A percentile compares a stretch with the other conserved stretches of the same genome.
These are phyloP conservation scores for Saccharomycopsis javanensis DNA, from an alignment of 805 yeast species.

Conservation along the genomic window DNA sequence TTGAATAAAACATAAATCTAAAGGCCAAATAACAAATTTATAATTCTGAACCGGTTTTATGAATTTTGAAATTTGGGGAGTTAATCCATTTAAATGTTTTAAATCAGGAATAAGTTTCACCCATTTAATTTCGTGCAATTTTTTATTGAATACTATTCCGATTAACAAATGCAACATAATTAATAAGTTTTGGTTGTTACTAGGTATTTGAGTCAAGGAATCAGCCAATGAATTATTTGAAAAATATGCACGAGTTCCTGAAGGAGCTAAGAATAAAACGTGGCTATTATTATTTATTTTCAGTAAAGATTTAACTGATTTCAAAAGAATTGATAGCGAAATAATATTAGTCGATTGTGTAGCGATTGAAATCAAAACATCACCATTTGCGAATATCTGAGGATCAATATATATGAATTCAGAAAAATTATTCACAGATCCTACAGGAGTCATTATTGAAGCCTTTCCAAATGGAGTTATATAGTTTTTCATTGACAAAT, in stretches of 20 bases:
- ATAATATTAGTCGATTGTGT: conserved; percentile 27
- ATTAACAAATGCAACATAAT: conserved; percentile 18
- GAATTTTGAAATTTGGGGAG: conserved; percentile 52
- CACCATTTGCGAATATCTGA: conserved; percentile 37
- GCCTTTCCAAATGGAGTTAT: conserved; percentile 42
- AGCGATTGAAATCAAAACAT: conserved; percentile 30
- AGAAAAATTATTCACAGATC: conserved; percentile 1
- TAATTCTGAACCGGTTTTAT: conserved; percentile 40
- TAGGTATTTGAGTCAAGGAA: conserved; percentile 24
- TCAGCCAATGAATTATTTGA: conserved; percentile 28
- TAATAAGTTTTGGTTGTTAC: conserved; percentile 16
- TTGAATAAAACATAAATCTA: conserved; percentile 55
- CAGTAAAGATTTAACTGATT: not conserved
- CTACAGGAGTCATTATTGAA: conserved; percentile 19
- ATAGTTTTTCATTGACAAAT: conserved; percentile 27
- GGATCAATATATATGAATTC: conserved; percentile 38
- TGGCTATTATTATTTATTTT: conserved; percentile 24
- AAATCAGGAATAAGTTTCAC: conserved; percentile 59
- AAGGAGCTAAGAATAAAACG: conserved; percentile 44
- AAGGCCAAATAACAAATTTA: conserved; percentile 64
- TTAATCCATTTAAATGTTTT: conserved; percentile 57
- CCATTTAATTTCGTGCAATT: conserved; percentile 38
- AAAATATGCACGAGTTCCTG: conserved; percentile 42
- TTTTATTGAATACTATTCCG: conserved; percentile 18
- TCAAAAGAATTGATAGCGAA: conserved; percentile 24